Conservation (phyloP, 805 yeast species). For the Ogataea paradorogensis region DNA sequence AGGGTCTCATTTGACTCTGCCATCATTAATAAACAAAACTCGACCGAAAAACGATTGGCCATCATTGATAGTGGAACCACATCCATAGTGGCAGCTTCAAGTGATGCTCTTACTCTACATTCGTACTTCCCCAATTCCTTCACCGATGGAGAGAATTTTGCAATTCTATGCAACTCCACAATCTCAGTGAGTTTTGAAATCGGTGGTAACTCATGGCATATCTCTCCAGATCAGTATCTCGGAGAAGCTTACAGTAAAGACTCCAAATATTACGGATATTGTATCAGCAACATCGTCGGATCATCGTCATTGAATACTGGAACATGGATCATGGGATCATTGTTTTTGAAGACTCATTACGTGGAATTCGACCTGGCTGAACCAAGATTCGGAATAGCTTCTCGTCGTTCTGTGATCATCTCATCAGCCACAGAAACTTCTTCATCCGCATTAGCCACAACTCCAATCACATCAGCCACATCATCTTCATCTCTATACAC, state of each 20-base stretch:
- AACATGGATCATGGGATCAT: conserved; percentile 64
- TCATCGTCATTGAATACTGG: conserved; percentile 37
- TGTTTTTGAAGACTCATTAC: conserved; percentile 53
- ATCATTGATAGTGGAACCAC: conserved; percentile 69
- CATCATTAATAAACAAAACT: conserved; percentile 12
- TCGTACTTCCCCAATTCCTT: conserved; percentile 46
- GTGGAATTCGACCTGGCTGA: conserved; percentile 55
- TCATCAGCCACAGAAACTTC: background rate
- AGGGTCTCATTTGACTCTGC: conserved; percentile 33
- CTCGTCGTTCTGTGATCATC: conserved; percentile 33
- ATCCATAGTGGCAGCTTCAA: conserved; percentile 50
- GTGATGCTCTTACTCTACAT: conserved; percentile 54
- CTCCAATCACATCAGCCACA: background rate
- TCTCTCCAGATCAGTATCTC: conserved; percentile 43
- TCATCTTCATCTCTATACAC: conserved; percentile 1
- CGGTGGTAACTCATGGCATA: conserved; percentile 43
- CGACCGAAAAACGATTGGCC: conserved; percentile 37
- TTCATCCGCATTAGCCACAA: conserved; percentile 3
- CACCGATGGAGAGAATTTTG: conserved; percentile 62
- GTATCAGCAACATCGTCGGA: conserved; percentile 67
- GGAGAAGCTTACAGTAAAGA: conserved; percentile 43
- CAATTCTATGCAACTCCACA: conserved; percentile 54
- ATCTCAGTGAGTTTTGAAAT: conserved; percentile 40
- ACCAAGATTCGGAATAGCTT: conserved; percentile 54
- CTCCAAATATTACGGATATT: conserved; percentile 44